Base-by-base conservation (phyloP, 2,329 filamentous ascomycete genomes). In the Zymoseptoria crescenta region DNA sequence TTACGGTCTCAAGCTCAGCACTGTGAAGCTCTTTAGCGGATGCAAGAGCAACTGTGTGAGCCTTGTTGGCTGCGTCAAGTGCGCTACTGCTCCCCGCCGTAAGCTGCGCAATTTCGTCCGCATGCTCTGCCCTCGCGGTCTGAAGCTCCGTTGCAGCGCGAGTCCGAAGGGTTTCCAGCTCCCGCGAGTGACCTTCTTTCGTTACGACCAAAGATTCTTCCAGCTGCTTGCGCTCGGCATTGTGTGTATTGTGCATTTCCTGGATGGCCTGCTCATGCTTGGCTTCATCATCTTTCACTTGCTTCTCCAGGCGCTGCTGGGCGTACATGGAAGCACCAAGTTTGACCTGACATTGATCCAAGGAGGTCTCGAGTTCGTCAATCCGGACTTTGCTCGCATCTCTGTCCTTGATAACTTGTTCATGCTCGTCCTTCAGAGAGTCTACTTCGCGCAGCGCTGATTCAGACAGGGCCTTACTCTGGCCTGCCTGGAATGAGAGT, bases 401-500 rank as follows among this genome's bases (percentile, higher is more conserved):
- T 8, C 55, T 55, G 41, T 60, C 60, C 9, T 54, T 41, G 13
- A 50, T 49, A 4, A 61, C 30, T 21, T 61, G 20, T 8, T 62
- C 56, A 27, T 56, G 51, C 10, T 64, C 56, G 13, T 59, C 54
- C 28, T 55, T 41, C 16, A 62, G 58, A 49, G 50, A 27, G 49
- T 61, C 61, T 4, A 58, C 56, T 4, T 58, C 58, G 13, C 59
- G 20, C 19, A 59, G 28, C n/a, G 59, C 59, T 4, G 65, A 52
- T 49, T 61, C 52, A 6, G 64, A 56, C 21, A 28, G 29, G 13
- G 13, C 30, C 48, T 64, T 62, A 30, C 63, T 56, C 49, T 65
- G 48, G 9, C 66, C 59, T 16, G 64, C 24, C 41, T 65, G 56
- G 3, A 20, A 56, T 16, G 21, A n/a, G 19, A 68, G 57, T 13